A percentile compares a stretch with the other conserved stretches of the same genome.
phyloP scores from a whole-genome alignment of 1,284 basidiomycete species.

The Megacollybia platyphylla region DNA sequence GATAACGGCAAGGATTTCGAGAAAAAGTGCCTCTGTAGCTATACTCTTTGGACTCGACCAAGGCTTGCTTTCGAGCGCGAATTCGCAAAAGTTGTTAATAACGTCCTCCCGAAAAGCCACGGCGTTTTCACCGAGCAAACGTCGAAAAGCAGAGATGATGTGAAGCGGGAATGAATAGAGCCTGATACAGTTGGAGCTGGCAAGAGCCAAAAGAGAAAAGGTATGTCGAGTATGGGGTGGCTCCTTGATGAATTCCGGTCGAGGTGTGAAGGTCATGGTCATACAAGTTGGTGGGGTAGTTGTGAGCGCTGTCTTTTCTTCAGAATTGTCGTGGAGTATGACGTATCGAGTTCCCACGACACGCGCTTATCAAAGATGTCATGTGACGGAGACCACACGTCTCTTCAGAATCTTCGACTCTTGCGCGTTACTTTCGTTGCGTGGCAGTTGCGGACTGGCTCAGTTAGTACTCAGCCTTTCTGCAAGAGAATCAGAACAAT shows the following conservation, averaged over 20 bases:
- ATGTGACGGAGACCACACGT: too few species aligned
- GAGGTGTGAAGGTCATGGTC: slow-evolving; percentile 32
- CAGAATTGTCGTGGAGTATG: too few species aligned
- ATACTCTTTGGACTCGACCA: slow-evolving; percentile 58
- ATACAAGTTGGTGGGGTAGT: too few species aligned
- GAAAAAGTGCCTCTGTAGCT: slow-evolving; percentile 51
- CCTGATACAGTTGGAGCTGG: slow-evolving; percentile 46
- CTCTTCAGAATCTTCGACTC: too few species aligned
- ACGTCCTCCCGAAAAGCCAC: slow-evolving; percentile 37
- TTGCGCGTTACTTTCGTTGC: too few species aligned
- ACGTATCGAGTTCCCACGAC: too few species aligned
- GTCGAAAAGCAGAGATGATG: slow-evolving; percentile 38
- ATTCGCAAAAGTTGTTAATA: slow-evolving; percentile 50
- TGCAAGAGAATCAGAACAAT: too few species aligned
- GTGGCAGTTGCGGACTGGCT: too few species aligned
- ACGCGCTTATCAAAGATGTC: too few species aligned
- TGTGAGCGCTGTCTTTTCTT: too few species aligned
- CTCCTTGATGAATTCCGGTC: slow-evolving; percentile 59
- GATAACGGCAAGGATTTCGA: slow-evolving; percentile 51
- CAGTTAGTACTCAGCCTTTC: too few species aligned
- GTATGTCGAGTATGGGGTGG: slow-evolving; percentile 34
- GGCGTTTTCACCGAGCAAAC: slow-evolving; percentile 35
- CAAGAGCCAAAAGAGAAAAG: slow-evolving; percentile 57
- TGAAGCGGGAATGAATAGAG: slow-evolving; percentile 53
- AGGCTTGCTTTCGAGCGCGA: slow-evolving; percentile 52